phyloP scores from a whole-genome alignment of 2,329 filamentous ascomycete species.

The Aspergillus cejpii region DNA sequence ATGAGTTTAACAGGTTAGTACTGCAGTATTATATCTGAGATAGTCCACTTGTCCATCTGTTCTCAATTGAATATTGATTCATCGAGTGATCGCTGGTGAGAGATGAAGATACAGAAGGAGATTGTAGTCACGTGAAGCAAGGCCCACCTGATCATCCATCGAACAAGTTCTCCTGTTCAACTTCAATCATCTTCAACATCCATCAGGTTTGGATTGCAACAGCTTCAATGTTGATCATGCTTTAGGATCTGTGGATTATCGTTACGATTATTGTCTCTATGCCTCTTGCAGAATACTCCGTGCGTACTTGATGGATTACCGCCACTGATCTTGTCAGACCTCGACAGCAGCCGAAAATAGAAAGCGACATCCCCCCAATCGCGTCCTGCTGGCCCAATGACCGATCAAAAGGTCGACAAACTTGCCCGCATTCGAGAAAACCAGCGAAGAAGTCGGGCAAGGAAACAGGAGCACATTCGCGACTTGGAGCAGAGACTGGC shows the following conservation, averaged over 20 bases:
- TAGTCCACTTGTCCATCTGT: too few relatives aligned
- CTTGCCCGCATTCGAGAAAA: conserved; percentile 40
- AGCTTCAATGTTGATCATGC: background rate
- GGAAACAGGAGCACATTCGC: conserved; percentile 32
- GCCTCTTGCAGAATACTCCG: background rate
- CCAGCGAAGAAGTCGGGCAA: conserved; percentile 34
- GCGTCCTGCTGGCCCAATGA: background rate
- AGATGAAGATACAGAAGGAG: too few relatives aligned
- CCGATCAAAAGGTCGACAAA: conserved; percentile 22
- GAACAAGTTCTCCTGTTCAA: background rate
- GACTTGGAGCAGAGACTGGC: conserved; percentile 32
- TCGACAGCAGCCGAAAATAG: conserved; percentile 7
- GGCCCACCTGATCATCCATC: background rate
- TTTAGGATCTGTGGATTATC: background rate
- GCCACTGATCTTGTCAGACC: background rate
- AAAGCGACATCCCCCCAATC: background rate
- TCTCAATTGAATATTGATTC: too few relatives aligned
- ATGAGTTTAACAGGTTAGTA: too few relatives aligned
- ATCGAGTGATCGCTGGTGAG: too few relatives aligned
- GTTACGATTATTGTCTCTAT: background rate
- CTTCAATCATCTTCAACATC: background rate
- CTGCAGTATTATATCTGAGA: too few relatives aligned
- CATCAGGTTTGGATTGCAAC: background rate
- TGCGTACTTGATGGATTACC: background rate
- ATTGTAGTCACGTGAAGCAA: too few relatives aligned